Conservation (phyloP, 139 green algal genomes). For the Astrephomene gubernaculifera region DNA sequence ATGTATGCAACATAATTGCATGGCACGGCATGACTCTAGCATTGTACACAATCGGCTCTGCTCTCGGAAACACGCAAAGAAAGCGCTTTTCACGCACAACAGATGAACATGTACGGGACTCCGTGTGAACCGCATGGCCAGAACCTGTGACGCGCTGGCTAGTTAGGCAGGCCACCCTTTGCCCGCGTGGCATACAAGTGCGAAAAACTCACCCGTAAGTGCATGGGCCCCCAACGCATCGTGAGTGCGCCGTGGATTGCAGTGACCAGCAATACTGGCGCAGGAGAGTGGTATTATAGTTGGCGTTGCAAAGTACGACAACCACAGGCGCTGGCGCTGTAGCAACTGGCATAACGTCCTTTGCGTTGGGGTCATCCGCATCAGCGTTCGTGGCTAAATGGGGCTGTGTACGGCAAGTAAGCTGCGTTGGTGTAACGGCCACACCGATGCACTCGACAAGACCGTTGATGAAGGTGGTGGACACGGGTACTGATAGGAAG, state of each 20-base stretch:
- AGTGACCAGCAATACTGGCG: constrained; percentile 21
- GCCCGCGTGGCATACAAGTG: too few relatives aligned
- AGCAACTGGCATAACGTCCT: constrained; percentile 15
- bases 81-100: too few relatives aligned
- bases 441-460: constrained; percentile 26
- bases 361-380: constrained; percentile 28
- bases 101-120: too few relatives aligned
- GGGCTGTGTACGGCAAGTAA: constrained; percentile 27
- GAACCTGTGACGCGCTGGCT: too few relatives aligned
- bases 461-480: constrained; percentile 50
- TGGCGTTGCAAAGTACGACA: constrained; percentile 32
- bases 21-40: too few relatives aligned
- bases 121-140: too few relatives aligned
- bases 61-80: too few relatives aligned
- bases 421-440: background rate
- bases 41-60: too few relatives aligned
- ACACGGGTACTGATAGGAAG: constrained; percentile 36
- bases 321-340: constrained; percentile 1
- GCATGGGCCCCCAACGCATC: too few relatives aligned
- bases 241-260: background rate
- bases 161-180: too few relatives aligned
- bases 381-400: constrained; percentile 45
- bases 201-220: too few relatives aligned
- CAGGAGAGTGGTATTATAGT: constrained; percentile 11
- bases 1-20: too few relatives aligned